Evolutionary conservation across 495 filamentous ascomycete genomes (phyloP).

Genomic region (Hyaloscypha variabilis): DNA sequence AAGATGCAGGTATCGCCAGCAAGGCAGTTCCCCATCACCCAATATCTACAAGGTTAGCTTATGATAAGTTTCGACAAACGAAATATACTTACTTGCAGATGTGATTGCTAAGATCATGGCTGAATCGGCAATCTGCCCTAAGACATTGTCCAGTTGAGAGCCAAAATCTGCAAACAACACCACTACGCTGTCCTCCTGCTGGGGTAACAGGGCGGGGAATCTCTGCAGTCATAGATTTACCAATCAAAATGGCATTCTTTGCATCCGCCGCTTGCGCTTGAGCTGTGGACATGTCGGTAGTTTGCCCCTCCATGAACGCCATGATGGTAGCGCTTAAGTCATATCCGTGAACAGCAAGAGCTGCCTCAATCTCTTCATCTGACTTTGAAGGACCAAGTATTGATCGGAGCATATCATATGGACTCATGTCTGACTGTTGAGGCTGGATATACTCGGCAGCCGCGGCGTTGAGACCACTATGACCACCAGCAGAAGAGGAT

Average conservation of each 20-base stretch:
- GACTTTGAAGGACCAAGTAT: constrained; percentile 86
- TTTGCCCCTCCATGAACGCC: constrained; percentile 72
- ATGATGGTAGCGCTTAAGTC: constrained; percentile 90
- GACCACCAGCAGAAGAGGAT: constrained; percentile 67
- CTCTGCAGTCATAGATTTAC: constrained; percentile 82
- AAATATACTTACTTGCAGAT: constrained; percentile 88
- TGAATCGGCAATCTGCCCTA: constrained; percentile 94
- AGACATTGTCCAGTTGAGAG: constrained; percentile 90
- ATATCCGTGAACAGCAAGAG: constrained; percentile 86
- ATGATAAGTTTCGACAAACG: constrained; percentile 11
- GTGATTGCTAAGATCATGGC: constrained; percentile 92
- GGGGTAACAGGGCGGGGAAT: constrained; percentile 72
- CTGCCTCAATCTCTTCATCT: constrained; percentile 91
- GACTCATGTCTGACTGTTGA: constrained; percentile 87
- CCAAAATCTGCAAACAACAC: constrained; percentile 95
- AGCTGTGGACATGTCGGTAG: constrained; percentile 40
- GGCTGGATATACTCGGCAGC: constrained; percentile 75
- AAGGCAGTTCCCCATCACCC: constrained; percentile 95
- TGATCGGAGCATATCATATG: constrained; percentile 96
- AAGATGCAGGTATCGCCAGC: constrained; percentile 95
- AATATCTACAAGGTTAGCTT: constrained; percentile 67
- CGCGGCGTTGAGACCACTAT: constrained; percentile 69
- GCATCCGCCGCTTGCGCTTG: constrained; percentile 49
- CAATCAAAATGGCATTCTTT: constrained; percentile 69
- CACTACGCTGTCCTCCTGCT: constrained; percentile 68